Percentiles rank a stretch among this genome's conserved stretches.
phyloP scores from a whole-genome alignment of 768 basidiomycete species.

The Obba rivulosa region DNA sequence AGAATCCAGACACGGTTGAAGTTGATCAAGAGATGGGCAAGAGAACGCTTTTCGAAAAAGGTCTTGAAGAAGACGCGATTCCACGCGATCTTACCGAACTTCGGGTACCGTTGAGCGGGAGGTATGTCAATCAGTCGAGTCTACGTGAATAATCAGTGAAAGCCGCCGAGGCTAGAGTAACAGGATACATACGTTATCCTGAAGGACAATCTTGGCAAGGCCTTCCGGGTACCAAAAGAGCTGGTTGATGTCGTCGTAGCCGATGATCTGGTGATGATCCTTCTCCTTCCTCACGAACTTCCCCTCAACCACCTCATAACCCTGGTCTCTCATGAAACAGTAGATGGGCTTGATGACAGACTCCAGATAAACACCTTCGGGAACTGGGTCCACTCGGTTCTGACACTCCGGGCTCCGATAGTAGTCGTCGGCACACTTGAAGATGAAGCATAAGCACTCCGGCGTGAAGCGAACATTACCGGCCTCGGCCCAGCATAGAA shows the following conservation, averaged over 20 bases:
- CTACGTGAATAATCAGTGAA: constrained; percentile 44
- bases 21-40: constrained; percentile 91
- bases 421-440: constrained; percentile 99
- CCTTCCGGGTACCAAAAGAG: constrained; percentile 99
- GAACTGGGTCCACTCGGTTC: constrained; percentile 86
- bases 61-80: constrained; percentile 97
- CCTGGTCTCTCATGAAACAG: constrained; percentile 94
- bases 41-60: constrained; percentile 93
- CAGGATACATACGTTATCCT: constrained; percentile 65
- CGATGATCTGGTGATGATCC: constrained; percentile 93
- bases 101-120: constrained; percentile 91
- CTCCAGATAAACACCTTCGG: constrained; percentile 90
- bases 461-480: constrained; percentile 97
- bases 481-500: constrained; percentile 98
- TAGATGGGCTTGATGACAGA: constrained; percentile 93
- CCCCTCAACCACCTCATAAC: constrained; percentile 92
- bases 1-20: constrained; percentile 99
- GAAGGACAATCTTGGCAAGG: constrained; percentile 84
- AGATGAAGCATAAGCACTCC: constrained; percentile 97
- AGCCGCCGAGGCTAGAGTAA: background rate
- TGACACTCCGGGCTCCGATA: constrained; percentile 98
- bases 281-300: constrained; percentile 92
- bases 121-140: constrained; percentile 88
- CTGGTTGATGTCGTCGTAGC: constrained; percentile 99
- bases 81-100: constrained; percentile 91